Base-by-base conservation (phyloP, 2,329 filamentous ascomycete species). In the Magnaporthiopsis rhizophila region DNA sequence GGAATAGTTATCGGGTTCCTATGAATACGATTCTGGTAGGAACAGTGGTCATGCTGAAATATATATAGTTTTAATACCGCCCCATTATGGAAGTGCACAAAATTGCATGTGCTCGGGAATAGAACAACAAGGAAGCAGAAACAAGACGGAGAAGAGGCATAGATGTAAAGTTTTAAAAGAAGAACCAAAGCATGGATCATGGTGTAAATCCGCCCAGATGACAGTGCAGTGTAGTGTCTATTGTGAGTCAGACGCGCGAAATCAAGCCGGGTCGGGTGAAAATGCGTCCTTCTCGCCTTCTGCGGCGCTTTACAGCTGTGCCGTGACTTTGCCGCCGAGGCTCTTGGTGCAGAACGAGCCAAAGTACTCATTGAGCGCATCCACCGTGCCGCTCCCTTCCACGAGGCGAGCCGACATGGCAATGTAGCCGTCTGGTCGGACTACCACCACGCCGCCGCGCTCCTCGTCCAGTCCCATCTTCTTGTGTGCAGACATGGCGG, bases 391-490 rank as follows among this genome's bases (percentile, higher is more conserved):
- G 65, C 77, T 85, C 0, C 92, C 93, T 74, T 94, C 89, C 1
- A 85, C 87, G 28, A 97, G 78, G 69, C 82, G 82, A 13, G 90
- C 84, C 4, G 92, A 89, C 66, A 91, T 83, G 28, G 89, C 91
- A 34, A 97, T 89, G 74, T 97, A 95, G 9, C 92, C 92, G 74
- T 97, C 92, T 0, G 93, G 92, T 59, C 92, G 80, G 9, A 96
- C 90, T 12, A 97, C 89, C 1, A 96, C 88, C 2, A 97, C 84
- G 65, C 89, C 92, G 13, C 92, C 92, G 66, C 79, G 83, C 66
- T 90, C 86, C 71, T 89, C 80, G 68, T 89, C 84, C 32, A 97
- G 74, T 0, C 93, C 93, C 82, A 96, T 89, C 82, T 96, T 97
- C 58, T 88, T 87, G 75, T 97, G 93, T 6, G 91, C 91, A 3